Base-by-base conservation (phyloP, 1,139 yeast genomes). In the Sugiyamaella paludigena region DNA sequence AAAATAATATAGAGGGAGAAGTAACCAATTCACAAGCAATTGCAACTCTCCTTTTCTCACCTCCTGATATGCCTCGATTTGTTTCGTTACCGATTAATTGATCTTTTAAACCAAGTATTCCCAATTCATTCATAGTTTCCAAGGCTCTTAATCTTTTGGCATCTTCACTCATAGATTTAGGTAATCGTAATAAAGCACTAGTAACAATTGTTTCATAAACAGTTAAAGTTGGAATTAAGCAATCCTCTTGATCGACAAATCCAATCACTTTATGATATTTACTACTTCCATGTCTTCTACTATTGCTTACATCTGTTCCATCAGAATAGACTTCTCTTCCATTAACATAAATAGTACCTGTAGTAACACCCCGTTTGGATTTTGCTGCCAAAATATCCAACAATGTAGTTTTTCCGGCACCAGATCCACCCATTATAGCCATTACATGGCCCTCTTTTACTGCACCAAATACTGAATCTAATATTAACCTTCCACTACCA, bases 381-480 rank as follows among this genome's bases (percentile, higher is more conserved):
- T 92, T 92, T 43, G 84, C 85, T 0, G 98, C 98, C 51, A 92
- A 72, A 49, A 92, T 88, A 64, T 92, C 98, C 51, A 92, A 72
- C 40, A 92, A 69, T 0, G 98, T 92, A 0, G 98, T 91, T 64
- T 92, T 92, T 51, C 98, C 98, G 9, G 98, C 98, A 45, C 98
- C 98, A 0, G 97, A 89, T 2, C 97, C 97, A 38, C 98, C 98
- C 95, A 92, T 87, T 34, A 92, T 89, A 0, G 98, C 98, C 65
- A 91, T 66, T 56, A 95, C 85, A 65, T 91, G 91, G 36, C 96
- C 84, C 1, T 97, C 95, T 47, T 79, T 79, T 2, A 84, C 96
- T 13, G 80, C 59, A 7, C 98, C 98, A 60, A 79, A 82, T 1
- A 86, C 76, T 33, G 76, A 73, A 19, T 77, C 75, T 56, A 92